Evolutionary conservation across 176 grass and related monocot species (phyloP).

Genomic region (Triticum dicoccoides): DNA sequence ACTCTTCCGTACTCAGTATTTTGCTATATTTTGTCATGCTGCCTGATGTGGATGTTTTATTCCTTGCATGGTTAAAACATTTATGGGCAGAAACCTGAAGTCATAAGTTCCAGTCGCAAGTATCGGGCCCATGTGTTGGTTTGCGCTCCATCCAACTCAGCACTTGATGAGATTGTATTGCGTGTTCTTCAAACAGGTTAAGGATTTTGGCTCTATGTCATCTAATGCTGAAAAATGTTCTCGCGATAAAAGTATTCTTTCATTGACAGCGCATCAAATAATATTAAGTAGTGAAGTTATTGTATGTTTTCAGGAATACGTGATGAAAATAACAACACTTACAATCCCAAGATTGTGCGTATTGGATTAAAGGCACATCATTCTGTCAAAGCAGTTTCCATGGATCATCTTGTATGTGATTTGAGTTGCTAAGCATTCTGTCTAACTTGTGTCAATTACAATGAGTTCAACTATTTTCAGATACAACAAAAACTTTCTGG

Average conservation of each 20-base stretch:
- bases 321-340: conserved; percentile 86
- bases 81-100: conserved; percentile 81
- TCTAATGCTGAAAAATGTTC: background rate
- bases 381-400: conserved; percentile 90
- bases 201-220: conserved; percentile 5
- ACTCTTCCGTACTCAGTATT: conserved; percentile 15
- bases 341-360: conserved; percentile 90
- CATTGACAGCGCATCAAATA: conserved; percentile 12
- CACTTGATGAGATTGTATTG: conserved; percentile 95
- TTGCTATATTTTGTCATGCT: conserved; percentile 15
- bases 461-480: conserved; percentile 45
- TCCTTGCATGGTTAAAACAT: conserved; percentile 21
- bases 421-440: conserved; percentile 24
- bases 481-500: conserved; percentile 82
- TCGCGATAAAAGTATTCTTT: background rate
- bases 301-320: conserved; percentile 63
- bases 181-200: conserved; percentile 80
- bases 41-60: conserved; percentile 2
- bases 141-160: conserved; percentile 94
- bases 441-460: conserved; percentile 39
- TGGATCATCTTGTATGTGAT: conserved; percentile 84
- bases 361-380: conserved; percentile 92
- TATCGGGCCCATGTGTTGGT: conserved; percentile 95
- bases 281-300: background rate
- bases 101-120: conserved; percentile 87